Percentiles rank a stretch among this genome's conserved stretches.
phyloP scores from a whole-genome alignment of 2,329 filamentous ascomycete species.

The Arthrinium phaeospermum region DNA sequence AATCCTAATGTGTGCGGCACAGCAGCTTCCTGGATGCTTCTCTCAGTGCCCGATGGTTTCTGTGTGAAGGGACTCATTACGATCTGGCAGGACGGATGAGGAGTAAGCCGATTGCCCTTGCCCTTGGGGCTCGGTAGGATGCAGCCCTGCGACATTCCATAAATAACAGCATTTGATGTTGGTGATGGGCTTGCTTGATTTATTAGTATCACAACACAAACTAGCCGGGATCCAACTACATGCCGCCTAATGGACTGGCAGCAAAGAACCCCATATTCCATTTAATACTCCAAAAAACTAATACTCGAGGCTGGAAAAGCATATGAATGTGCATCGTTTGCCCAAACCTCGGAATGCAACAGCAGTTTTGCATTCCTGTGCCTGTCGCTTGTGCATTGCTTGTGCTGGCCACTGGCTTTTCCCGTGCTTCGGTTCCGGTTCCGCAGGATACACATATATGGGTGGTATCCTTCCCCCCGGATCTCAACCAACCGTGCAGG shows the following conservation, averaged over 20 bases:
- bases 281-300: background rate
- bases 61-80: background rate
- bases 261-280: background rate
- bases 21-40: background rate
- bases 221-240: background rate
- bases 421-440: background rate
- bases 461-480: background rate
- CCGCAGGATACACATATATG: background rate
- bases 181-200: background rate
- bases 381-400: background rate
- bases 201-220: background rate
- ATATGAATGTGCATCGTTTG: background rate
- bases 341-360: background rate
- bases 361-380: background rate
- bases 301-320: background rate
- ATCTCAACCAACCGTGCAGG: background rate
- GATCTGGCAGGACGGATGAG: background rate
- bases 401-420: background rate
- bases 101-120: background rate
- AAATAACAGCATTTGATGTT: background rate
- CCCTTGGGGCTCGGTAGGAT: background rate
- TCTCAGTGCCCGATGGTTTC: background rate
- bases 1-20: background rate
- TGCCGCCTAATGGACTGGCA: background rate
- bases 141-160: constrained; percentile 4